Conservation (phyloP, 768 basidiomycete genomes). For the Psilocybe sp. region DNA sequence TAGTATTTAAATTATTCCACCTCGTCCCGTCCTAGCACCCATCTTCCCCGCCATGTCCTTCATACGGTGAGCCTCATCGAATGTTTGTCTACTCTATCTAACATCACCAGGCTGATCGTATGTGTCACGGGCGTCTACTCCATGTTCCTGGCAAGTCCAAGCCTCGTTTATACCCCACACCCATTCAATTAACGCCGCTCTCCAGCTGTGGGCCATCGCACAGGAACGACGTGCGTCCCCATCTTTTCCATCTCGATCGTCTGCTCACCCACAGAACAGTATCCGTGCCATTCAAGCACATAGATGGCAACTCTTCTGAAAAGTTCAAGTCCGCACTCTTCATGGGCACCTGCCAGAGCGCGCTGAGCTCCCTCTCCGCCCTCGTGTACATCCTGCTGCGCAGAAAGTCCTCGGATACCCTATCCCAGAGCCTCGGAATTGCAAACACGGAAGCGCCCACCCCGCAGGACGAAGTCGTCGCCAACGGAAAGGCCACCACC, state of each 20-base stretch:
- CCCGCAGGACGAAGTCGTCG: constrained; percentile 25
- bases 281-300: constrained; percentile 77
- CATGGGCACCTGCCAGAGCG: constrained; percentile 82
- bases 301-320: constrained; percentile 57
- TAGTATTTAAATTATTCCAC: no score
- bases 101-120: constrained; percentile 50
- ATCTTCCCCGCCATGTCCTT: constrained; percentile 25
- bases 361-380: constrained; percentile 73
- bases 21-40: neutral
- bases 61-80: constrained; percentile 18
- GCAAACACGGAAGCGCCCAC: constrained; percentile 28
- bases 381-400: constrained; percentile 71
- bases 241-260: neutral
- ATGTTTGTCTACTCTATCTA: neutral
- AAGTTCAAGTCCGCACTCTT: constrained; percentile 87
- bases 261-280: constrained; percentile 38
- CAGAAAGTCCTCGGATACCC: constrained; percentile 48
- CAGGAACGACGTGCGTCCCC: constrained; percentile 81
- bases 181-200: constrained; percentile 1
- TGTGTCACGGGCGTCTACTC: constrained; percentile 90
- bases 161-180: neutral
- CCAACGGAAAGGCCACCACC: neutral
- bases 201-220: constrained; percentile 84
- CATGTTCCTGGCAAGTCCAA: constrained; percentile 75
- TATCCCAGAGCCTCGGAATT: constrained; percentile 63